Evolutionary conservation across 768 basidiomycete species (phyloP).

Genomic region (Naganishia randhawae): DNA sequence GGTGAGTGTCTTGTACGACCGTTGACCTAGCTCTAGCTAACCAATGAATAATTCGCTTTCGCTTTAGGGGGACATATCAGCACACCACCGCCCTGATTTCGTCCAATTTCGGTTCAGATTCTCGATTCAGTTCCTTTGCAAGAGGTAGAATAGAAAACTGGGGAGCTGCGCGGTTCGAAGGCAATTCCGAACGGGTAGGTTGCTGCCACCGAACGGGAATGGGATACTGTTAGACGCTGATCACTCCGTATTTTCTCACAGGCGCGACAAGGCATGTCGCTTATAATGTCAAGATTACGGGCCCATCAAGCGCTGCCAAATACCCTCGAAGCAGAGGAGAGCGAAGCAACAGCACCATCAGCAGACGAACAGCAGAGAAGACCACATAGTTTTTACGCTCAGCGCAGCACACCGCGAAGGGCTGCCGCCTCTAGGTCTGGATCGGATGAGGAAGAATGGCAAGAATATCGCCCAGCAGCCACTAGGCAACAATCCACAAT

Average conservation of each 20-base stretch:
- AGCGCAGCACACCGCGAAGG: background rate
- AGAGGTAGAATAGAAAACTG: conserved; percentile 68
- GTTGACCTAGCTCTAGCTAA: background rate
- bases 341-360: background rate
- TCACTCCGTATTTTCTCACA: conserved; percentile 9
- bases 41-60: background rate
- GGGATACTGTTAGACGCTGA: background rate
- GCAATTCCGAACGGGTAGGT: conserved; percentile 76
- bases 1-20: conserved; percentile 16
- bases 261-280: conserved; percentile 63
- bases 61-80: conserved; percentile 69
- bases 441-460: background rate
- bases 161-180: conserved; percentile 77
- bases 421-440: no score
- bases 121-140: conserved; percentile 59
- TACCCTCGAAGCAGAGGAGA: conserved; percentile 34
- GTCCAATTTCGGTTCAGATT: conserved; percentile 86
- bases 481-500: no score
- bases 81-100: conserved; percentile 78
- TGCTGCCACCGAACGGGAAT: background rate
- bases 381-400: conserved; percentile 12
- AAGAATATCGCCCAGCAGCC: conserved; percentile 11
- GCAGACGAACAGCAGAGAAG: conserved; percentile 7
- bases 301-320: conserved; percentile 65
- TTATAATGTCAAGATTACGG: conserved; percentile 72